Percentiles rank a stretch among this genome's conserved stretches.
Evolutionary conservation across 495 filamentous ascomycete species (phyloP).

Genomic region (Penicillium salamii): DNA sequence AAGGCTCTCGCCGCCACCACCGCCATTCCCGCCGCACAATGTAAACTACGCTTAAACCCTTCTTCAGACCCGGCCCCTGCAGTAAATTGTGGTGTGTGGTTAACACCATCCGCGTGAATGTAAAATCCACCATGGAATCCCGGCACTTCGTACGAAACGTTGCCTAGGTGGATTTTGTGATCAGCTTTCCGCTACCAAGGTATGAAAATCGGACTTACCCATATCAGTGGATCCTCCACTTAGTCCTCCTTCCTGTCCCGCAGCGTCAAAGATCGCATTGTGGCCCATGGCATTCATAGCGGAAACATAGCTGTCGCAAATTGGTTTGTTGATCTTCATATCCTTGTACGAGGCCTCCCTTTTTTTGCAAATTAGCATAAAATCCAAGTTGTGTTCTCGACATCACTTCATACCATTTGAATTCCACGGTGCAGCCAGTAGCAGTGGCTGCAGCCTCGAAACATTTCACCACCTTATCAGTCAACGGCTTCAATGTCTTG

Average conservation of each 20-base stretch:
- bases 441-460: constrained; percentile 56
- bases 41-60: constrained; percentile 40
- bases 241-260: constrained; percentile 27
- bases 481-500: constrained; percentile 41
- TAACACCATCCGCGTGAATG: constrained; percentile 46
- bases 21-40: constrained; percentile 57
- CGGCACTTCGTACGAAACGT: constrained; percentile 55
- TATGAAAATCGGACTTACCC: constrained; percentile 19
- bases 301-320: constrained; percentile 51
- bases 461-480: constrained; percentile 49
- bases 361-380: background rate
- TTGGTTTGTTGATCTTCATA: constrained; percentile 43
- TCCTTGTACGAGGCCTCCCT: constrained; percentile 52
- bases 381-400: background rate
- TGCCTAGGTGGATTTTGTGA: constrained; percentile 37
- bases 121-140: constrained; percentile 57
- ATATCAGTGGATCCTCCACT: constrained; percentile 38
- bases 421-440: constrained; percentile 51
- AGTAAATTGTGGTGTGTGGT: constrained; percentile 55
- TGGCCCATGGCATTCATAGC: constrained; percentile 47
- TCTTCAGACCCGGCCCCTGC: constrained; percentile 50
- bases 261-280: constrained; percentile 38
- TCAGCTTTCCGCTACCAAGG: background rate
- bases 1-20: constrained; percentile 48
- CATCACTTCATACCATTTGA: constrained; percentile 29